phyloP scores from a whole-genome alignment of 495 filamentous ascomycete genomes.

The Apiosordaria backusii region DNA sequence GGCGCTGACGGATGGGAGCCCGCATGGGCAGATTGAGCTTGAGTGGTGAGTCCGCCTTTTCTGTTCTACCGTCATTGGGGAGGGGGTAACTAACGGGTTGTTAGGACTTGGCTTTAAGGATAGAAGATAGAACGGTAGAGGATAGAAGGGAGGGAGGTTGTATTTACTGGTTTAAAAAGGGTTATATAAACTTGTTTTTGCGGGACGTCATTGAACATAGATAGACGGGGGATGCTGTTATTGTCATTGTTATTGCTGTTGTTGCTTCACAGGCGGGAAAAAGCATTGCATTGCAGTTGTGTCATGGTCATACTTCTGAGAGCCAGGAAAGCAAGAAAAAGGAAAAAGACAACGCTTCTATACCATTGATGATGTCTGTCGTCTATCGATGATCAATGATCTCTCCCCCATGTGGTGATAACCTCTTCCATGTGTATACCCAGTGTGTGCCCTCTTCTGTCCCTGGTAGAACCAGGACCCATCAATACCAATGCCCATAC shows the following conservation, averaged over 20 bases:
- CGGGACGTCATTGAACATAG: too few species aligned
- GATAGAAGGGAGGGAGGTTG: background rate
- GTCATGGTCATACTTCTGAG: background rate
- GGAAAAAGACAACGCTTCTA: background rate
- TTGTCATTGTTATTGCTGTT: background rate
- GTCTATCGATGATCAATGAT: background rate
- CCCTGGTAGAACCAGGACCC: too few species aligned
- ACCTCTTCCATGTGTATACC: background rate
- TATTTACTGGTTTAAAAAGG: background rate
- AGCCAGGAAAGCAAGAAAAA: background rate
- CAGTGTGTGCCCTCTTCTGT: too few species aligned
- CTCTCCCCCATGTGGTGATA: background rate
- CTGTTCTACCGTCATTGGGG: background rate
- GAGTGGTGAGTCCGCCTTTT: constrained; percentile 25
- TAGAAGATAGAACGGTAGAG: background rate
- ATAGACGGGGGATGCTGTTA: background rate
- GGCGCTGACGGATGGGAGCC: constrained; percentile 16
- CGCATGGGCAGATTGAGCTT: constrained; percentile 17
- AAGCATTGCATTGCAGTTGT: background rate
- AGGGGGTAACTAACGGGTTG: background rate
- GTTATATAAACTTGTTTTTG: background rate
- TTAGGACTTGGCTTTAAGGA: background rate
- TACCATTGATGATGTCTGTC: background rate
- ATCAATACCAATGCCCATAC: too few species aligned
- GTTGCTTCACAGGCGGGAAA: background rate